These are phyloP conservation scores for Metarhizium robertsii DNA, from an alignment of 2,329 filamentous ascomycete species.

Conservation along the genomic window DNA sequence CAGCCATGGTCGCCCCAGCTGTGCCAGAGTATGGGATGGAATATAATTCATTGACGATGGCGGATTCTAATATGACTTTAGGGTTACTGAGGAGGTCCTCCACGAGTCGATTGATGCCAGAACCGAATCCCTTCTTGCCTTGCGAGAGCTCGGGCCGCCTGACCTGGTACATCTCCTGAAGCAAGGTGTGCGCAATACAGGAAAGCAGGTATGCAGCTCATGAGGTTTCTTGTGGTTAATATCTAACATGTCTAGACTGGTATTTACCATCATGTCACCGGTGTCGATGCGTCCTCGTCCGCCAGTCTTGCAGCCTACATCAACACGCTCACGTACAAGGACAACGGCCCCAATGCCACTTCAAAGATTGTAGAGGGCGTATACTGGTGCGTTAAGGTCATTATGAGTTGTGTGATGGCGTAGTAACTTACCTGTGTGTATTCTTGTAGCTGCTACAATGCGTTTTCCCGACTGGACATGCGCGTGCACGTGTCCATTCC, in stretches of 20 bases:
- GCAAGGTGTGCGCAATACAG: conserved; percentile 47
- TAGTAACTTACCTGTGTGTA: background rate
- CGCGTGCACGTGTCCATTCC: conserved; percentile 96
- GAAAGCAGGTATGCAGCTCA: conserved; percentile 39
- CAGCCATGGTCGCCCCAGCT: conserved; percentile 62
- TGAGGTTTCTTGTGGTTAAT: background rate
- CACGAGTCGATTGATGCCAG: conserved; percentile 88
- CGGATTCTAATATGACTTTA: conserved; percentile 28
- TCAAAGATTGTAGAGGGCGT: conserved; percentile 89
- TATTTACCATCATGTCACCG: conserved; percentile 96
- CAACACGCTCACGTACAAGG: conserved; percentile 90
- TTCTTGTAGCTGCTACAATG: conserved; percentile 76
- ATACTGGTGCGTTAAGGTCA: conserved; percentile 60
- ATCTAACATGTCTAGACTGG: conserved; percentile 52
- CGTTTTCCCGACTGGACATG: conserved; percentile 96
- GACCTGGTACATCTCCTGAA: conserved; percentile 95
- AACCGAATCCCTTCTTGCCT: conserved; percentile 74
- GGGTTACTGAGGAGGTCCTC: conserved; percentile 87
- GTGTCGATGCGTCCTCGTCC: conserved; percentile 93
- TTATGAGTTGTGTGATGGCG: background rate
- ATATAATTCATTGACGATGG: background rate
- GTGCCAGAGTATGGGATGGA: conserved; percentile 56
- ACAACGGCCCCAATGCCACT: conserved; percentile 59
- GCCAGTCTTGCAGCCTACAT: conserved; percentile 96
- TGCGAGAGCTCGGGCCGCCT: conserved; percentile 90